Conservation (phyloP, 306 rosid species). For the Luffa aegyptiaca region DNA sequence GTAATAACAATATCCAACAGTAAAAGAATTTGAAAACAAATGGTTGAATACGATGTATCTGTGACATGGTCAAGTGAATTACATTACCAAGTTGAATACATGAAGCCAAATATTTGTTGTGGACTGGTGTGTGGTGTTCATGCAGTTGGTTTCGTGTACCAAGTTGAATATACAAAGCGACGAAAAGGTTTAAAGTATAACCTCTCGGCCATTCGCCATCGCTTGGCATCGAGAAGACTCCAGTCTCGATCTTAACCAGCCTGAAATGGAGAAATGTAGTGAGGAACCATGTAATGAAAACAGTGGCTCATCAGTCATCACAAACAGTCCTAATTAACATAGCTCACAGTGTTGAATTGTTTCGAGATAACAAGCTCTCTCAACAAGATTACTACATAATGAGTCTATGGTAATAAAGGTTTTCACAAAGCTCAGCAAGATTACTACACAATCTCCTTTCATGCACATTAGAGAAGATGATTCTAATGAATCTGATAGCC, state of each 20-base stretch:
- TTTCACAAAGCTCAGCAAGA: slow-evolving; percentile 1
- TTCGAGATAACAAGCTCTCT: not conserved
- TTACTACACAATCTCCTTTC: not conserved
- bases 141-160: not conserved
- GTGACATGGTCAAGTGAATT: not conserved
- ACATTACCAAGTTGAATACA: not conserved
- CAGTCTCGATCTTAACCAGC: not conserved
- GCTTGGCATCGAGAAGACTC: slow-evolving; percentile 2
- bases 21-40: not conserved
- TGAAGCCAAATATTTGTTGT: not conserved
- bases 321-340: not conserved
- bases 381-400: not conserved
- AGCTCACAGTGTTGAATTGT: not conserved
- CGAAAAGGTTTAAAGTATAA: not conserved
- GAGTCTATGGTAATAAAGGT: not conserved
- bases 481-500: not conserved
- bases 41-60: not conserved
- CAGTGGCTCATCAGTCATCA: slow-evolving; percentile 4
- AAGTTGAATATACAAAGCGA: not conserved
- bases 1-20: slow-evolving; percentile 5
- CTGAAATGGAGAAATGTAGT: slow-evolving; percentile 10
- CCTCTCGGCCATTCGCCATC: not conserved
- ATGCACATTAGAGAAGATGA: not conserved
- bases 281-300: slow-evolving; percentile 13
- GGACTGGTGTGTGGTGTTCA: not conserved